Percentiles rank a stretch among this genome's conserved stretches.
These are phyloP conservation scores for Astrothelium subdiscretum DNA, from an alignment of 495 filamentous ascomycete genomes.

Conservation along the genomic window DNA sequence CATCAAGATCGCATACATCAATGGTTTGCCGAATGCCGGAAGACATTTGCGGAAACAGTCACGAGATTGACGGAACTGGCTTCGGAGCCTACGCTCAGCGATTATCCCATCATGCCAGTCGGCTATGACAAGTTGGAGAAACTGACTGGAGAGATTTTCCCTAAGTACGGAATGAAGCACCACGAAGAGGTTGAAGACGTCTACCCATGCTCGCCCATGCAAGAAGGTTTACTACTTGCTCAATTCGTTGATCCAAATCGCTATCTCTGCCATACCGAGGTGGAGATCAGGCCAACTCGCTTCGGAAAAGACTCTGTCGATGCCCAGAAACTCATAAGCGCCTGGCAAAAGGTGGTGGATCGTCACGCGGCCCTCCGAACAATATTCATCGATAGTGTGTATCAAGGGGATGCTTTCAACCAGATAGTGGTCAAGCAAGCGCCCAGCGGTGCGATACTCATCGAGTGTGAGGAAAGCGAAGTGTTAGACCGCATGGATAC, in stretches of 20 bases:
- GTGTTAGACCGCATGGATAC: constrained; percentile 4
- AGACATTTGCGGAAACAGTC: constrained; percentile 42
- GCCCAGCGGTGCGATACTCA: constrained; percentile 5
- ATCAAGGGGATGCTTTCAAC: constrained; percentile 29
- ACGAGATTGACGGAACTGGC: constrained; percentile 37
- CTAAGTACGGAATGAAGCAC: constrained; percentile 34
- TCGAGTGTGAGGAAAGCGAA: constrained; percentile 9
- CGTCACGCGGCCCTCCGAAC: constrained; percentile 44
- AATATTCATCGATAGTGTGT: constrained; percentile 37
- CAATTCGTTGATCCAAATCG: constrained; percentile 43
- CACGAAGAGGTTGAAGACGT: constrained; percentile 43
- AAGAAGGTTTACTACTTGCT: constrained; percentile 55
- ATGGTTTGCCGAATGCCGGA: constrained; percentile 51
- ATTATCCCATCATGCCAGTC: constrained; percentile 51
- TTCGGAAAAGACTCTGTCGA: constrained; percentile 20
- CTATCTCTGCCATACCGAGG: constrained; percentile 52
- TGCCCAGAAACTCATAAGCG: constrained; percentile 27
- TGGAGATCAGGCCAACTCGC: constrained; percentile 38
- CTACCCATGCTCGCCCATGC: constrained; percentile 57
- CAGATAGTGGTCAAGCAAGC: constrained; percentile 39
- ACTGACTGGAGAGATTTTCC: constrained; percentile 1
- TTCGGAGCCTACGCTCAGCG: constrained; percentile 46
- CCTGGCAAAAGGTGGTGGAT: constrained; percentile 40
- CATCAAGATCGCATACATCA: constrained; percentile 43
- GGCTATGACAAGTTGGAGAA: constrained; percentile 44